These are phyloP conservation scores for Bretschneidera sinensis DNA, from an alignment of 345 rosid species.

Conservation along the genomic window DNA sequence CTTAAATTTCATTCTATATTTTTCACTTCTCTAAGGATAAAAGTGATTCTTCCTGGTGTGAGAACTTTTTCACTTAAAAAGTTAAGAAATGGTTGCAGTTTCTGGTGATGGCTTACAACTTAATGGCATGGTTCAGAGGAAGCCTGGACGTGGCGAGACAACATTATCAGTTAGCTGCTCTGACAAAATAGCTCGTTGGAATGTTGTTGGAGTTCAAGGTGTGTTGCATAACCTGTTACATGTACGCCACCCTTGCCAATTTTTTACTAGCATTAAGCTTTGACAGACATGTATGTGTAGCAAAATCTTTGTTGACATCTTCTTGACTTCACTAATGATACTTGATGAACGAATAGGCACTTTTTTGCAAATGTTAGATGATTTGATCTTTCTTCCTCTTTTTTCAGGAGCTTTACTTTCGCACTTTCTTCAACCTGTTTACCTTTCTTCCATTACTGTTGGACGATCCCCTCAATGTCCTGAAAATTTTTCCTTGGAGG, in stretches of 20 bases:
- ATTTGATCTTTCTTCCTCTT: no score
- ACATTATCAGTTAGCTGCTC: constrained; percentile 68
- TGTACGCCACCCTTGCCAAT: neutral
- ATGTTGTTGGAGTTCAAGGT: constrained; percentile 71
- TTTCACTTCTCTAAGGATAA: no score
- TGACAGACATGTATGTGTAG: no score
- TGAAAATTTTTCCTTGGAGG: constrained; percentile 27
- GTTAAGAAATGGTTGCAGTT: no score
- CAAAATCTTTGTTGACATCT: constrained; percentile 1
- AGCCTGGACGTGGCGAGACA: constrained; percentile 72
- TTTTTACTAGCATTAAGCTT: constrained; percentile 1
- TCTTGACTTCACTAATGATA: no score
- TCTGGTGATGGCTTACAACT: constrained; percentile 27
- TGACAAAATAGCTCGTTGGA: constrained; percentile 72
- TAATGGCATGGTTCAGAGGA: constrained; percentile 51
- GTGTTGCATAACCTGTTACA: neutral
- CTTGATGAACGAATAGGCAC: no score
- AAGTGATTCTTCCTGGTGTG: no score
- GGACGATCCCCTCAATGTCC: constrained; percentile 34
- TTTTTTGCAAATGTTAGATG: no score
- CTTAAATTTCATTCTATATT: no score
- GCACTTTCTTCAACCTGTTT: constrained; percentile 48
- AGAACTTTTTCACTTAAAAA: no score
- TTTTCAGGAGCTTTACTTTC: constrained; percentile 58
- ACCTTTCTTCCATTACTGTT: constrained; percentile 47